Evolutionary conservation across 805 yeast species (phyloP).

Genomic region (Brettanomyces nanus): DNA sequence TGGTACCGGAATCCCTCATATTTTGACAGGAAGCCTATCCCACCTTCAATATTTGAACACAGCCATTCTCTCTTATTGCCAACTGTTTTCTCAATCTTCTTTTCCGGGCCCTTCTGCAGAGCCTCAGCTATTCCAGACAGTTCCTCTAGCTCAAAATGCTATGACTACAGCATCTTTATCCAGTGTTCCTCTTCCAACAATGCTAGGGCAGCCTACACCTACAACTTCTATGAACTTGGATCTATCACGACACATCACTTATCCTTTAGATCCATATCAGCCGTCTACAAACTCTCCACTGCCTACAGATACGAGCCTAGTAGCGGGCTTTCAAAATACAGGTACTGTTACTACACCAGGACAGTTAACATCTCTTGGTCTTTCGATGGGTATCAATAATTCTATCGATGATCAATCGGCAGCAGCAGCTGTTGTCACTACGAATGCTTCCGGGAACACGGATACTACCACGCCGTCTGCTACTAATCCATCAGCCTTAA

Average conservation of each 20-base stretch:
- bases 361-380: neutral
- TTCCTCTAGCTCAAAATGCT: conserved; percentile 30
- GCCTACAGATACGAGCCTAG: neutral
- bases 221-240: neutral
- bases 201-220: neutral
- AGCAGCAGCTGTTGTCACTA: neutral
- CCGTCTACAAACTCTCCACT: neutral
- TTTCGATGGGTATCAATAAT: neutral
- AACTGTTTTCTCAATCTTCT: conserved; percentile 17
- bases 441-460: no score
- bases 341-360: neutral
- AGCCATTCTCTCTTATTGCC: conserved; percentile 23
- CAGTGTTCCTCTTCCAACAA: neutral
- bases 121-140: conserved; percentile 31
- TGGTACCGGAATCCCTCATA: conserved; percentile 60
- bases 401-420: neutral
- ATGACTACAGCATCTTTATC: no score
- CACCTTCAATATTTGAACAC: conserved; percentile 27
- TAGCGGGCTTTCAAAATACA: neutral
- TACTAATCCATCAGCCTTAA: no score
- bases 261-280: conserved; percentile 1
- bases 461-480: no score
- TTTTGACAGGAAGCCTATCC: conserved; percentile 45
- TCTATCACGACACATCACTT: neutral
- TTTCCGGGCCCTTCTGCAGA: conserved; percentile 35